phyloP scores from a whole-genome alignment of 352 stramenopile species.

The Phytophthora ohioensis region DNA sequence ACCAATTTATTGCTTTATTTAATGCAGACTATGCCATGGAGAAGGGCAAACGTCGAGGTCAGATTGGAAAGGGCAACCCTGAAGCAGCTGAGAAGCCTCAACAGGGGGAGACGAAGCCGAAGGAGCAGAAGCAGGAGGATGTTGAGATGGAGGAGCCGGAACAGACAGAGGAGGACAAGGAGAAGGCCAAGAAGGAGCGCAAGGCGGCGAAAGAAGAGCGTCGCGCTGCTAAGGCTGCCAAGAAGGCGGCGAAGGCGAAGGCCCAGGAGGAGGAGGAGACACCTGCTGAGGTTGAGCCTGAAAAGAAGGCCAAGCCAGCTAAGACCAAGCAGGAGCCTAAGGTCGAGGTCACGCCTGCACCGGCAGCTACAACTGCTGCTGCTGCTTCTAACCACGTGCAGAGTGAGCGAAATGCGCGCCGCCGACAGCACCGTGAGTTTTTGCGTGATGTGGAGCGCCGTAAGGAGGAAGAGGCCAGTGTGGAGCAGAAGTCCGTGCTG shows the following conservation, averaged over 20 bases:
- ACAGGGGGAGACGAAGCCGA: conserved; percentile 24
- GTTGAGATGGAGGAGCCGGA: conserved; percentile 28
- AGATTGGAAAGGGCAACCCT: conserved; percentile 23
- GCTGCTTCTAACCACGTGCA: conserved; percentile 46
- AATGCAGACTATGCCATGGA: conserved; percentile 77
- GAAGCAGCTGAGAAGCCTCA: conserved; percentile 5
- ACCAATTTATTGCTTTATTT: conserved; percentile 4
- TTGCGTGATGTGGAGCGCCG: conserved; percentile 72
- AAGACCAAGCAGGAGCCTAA: conserved; percentile 36
- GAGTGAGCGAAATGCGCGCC: conserved; percentile 83
- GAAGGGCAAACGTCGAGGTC: conserved; percentile 58
- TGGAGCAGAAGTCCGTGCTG: conserved; percentile 76
- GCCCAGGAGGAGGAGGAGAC: conserved; percentile 23
- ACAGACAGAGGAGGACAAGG: conserved; percentile 20
- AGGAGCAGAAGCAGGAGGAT: conserved; percentile 28
- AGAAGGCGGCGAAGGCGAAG: conserved; percentile 32
- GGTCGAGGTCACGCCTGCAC: conserved; percentile 28
- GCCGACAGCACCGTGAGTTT: conserved; percentile 81
- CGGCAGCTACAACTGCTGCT: conserved; percentile 7
- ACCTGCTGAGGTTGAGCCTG: conserved; percentile 10
- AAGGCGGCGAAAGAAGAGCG: conserved; percentile 43
- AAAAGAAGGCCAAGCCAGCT: conserved; percentile 26
- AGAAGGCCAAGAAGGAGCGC: conserved; percentile 26
- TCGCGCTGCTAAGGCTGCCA: conserved; percentile 28
- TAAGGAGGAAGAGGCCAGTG: conserved; percentile 60